These are phyloP conservation scores for Tetrahymena thermophila DNA, from an alignment of 73 alveolate genomes.

Conservation along the genomic window DNA sequence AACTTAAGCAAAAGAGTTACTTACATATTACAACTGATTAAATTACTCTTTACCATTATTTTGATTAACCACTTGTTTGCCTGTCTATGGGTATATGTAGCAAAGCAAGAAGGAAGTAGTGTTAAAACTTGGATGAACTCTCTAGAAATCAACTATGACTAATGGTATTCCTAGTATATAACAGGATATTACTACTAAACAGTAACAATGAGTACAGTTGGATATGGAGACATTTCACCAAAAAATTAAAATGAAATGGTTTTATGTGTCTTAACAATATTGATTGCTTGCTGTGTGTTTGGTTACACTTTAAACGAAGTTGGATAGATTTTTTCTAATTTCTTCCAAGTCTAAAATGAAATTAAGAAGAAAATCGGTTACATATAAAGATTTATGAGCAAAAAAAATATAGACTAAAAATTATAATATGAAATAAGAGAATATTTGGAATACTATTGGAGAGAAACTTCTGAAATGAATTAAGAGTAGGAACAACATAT, in stretches of 20 bases:
- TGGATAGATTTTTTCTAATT: background rate
- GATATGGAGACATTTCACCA: slow-evolving; percentile 1
- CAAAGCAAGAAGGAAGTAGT: background rate
- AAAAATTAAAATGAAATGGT: background rate
- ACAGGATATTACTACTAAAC: background rate
- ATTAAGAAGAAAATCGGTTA: slow-evolving; percentile 46
- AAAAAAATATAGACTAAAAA: slow-evolving; percentile 51
- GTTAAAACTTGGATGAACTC: background rate
- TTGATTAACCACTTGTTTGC: slow-evolving; percentile 21
- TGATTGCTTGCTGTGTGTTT: background rate
- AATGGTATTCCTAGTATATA: background rate
- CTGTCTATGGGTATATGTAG: slow-evolving; percentile 21
- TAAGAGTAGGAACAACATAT: slow-evolving; percentile 18
- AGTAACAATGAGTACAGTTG: background rate
- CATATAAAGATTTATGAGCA: slow-evolving; percentile 56
- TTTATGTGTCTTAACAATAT: background rate
- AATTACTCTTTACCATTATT: slow-evolving; percentile 5
- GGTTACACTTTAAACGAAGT: background rate
- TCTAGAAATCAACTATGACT: background rate
- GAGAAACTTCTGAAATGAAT: slow-evolving; percentile 15
- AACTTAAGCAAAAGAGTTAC: slow-evolving; percentile 3
- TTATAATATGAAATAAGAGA: slow-evolving; percentile 55
- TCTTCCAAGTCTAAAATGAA: slow-evolving; percentile 20
- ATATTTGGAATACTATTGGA: slow-evolving; percentile 61
- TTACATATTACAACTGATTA: slow-evolving; percentile 4